Base-by-base conservation (phyloP, 805 yeast species). In the Candida chauliodis region DNA sequence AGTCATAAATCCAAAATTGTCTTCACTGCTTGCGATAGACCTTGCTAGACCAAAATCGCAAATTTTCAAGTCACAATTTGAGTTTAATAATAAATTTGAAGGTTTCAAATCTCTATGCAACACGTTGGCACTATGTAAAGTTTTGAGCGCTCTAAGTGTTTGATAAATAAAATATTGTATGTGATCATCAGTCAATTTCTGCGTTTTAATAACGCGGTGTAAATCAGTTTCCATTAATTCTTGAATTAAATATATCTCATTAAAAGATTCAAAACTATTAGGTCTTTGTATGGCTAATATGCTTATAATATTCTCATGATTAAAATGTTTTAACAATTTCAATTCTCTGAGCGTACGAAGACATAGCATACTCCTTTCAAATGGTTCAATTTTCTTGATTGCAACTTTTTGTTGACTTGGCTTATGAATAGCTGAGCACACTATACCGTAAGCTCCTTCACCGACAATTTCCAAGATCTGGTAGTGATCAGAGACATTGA, bases 401-500 rank as follows among this genome's bases (percentile, higher is more conserved):
- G 98, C 98, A n/a, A 91, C 97, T 46, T 79, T 79, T 49, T 84
- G 90, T 38, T 83, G 82, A 1, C 93, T 76, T 5, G 96, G 95
- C 52, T 78, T 76, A 61, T 91, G 96, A 8, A 81, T 63, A 0
- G 97, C 97, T 8, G 91, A 78, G 59, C 96, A 81, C 8, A 91
- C 98, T 9, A 90, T 79, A 5, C 98, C 98, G 56, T 91, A 91
- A 0, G 98, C 97, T 14, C 98, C 98, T 60, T 89, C 95, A 7
- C 98, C 98, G 2, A 91, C 81, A 11, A 91, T 76, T 48, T 86
- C 88, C 36, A 81, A 70, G 33, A 91, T 79, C 58, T 88, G 88
- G 60, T 90, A 91, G 53, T 86, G 89, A 44, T 84, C 85, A 20
- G 90, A 80, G 19, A 91, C 91, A 58, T 88, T 87, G 71, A 91